A percentile compares a stretch with the other conserved stretches of the same genome.
Conservation (phyloP, 2,329 filamentous ascomycete species). For the Ceratocystis colombiana region DNA sequence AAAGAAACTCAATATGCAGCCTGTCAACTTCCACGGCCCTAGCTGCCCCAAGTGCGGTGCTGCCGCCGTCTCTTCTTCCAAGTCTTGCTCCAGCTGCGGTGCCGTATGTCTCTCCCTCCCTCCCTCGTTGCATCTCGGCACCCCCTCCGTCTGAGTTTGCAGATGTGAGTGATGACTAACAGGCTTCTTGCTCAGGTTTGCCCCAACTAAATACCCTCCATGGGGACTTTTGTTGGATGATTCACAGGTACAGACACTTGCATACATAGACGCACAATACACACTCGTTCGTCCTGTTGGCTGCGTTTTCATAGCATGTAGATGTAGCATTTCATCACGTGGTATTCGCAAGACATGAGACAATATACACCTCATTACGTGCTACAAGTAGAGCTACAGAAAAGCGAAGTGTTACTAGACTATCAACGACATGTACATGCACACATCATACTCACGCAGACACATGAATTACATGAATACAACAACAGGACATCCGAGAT, state of each 20-base stretch:
- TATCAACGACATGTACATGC: not conserved
- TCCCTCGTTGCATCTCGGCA: not conserved
- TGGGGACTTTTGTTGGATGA: too few relatives aligned
- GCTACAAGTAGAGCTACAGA: too few relatives aligned
- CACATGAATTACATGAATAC: not conserved
- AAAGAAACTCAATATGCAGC: constrained; percentile 26
- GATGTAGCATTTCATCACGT: too few relatives aligned
- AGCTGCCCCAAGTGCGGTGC: constrained; percentile 50
- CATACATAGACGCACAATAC: too few relatives aligned
- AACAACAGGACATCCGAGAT: not conserved
- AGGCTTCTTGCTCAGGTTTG: constrained; percentile 10
- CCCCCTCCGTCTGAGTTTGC: not conserved
- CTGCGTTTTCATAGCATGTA: too few relatives aligned
- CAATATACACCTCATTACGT: too few relatives aligned
- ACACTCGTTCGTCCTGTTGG: too few relatives aligned
- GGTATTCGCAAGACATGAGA: too few relatives aligned
- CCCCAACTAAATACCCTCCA: constrained; percentile 8
- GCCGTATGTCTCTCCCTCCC: constrained; percentile 39
- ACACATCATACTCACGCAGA: not conserved
- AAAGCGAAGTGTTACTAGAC: too few relatives aligned
- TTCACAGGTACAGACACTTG: too few relatives aligned
- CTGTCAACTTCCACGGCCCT: constrained; percentile 34
- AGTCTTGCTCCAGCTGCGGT: constrained; percentile 48
- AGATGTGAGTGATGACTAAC: not conserved
- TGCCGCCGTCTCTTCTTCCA: constrained; percentile 37